Evolutionary conservation across 192 early-diverging fungal genomes (phyloP).

Genomic region (Lunasporangiospora selenospora): DNA sequence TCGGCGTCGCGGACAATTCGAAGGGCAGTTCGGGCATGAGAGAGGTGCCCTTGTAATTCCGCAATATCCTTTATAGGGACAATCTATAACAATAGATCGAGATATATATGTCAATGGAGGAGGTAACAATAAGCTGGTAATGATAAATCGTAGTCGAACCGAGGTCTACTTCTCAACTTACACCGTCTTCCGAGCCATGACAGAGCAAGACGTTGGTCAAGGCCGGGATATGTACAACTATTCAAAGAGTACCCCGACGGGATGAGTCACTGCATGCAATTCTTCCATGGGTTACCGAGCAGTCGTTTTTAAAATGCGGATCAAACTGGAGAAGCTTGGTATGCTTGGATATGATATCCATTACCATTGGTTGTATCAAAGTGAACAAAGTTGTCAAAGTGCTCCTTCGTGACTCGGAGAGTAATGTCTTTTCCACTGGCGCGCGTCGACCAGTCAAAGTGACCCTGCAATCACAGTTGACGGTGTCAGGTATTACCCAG

Average conservation of each 20-base stretch:
- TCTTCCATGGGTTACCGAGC: too few species aligned
- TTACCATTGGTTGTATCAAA: slow-evolving; percentile 37
- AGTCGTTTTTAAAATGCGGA: too few species aligned
- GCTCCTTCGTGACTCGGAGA: slow-evolving; percentile 29
- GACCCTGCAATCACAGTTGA: slow-evolving; percentile 9
- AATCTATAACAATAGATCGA: slow-evolving; percentile 50
- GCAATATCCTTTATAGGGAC: slow-evolving; percentile 55
- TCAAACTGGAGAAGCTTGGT: background rate
- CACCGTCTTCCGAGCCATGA: slow-evolving; percentile 58
- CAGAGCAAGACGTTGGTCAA: slow-evolving; percentile 56
- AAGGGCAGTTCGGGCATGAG: slow-evolving; percentile 39
- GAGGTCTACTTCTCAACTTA: slow-evolving; percentile 36
- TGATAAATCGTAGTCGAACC: too few species aligned
- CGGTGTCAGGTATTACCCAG: too few species aligned
- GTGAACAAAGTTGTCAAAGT: slow-evolving; percentile 40
- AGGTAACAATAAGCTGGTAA: too few species aligned
- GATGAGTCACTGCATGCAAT: too few species aligned
- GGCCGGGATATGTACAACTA: slow-evolving; percentile 55
- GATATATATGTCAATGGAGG: too few species aligned
- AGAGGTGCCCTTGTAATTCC: slow-evolving; percentile 46
- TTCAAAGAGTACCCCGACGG: background rate
- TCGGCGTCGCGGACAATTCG: slow-evolving; percentile 54
- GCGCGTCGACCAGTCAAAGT: slow-evolving; percentile 47
- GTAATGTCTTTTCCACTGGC: slow-evolving; percentile 27
- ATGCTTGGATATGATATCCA: background rate